phyloP scores from a whole-genome alignment of 1,284 basidiomycete genomes.

The Malassezia japonica region DNA sequence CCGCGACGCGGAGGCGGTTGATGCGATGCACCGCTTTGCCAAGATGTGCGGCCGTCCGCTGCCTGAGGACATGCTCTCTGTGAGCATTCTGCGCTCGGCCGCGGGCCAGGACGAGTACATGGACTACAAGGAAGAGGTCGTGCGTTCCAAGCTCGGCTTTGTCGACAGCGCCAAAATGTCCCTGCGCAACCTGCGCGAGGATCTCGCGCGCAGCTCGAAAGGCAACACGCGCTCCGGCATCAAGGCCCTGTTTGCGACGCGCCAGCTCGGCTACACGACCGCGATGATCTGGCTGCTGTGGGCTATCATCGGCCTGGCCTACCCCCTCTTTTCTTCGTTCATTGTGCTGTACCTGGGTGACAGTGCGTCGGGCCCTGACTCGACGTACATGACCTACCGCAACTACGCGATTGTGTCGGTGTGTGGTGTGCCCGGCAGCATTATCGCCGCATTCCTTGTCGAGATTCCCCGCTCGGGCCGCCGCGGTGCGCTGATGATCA shows the following conservation, averaged over 20 bases:
- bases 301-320: slow-evolving; percentile 45
- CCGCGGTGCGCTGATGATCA: slow-evolving; percentile 42
- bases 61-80: slow-evolving; percentile 37
- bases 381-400: slow-evolving; percentile 22
- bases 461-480: slow-evolving; percentile 42
- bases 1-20: slow-evolving; percentile 46
- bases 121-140: slow-evolving; percentile 13
- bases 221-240: slow-evolving; percentile 19
- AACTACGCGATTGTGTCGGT: slow-evolving; percentile 46
- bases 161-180: neutral
- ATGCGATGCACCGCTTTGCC: slow-evolving; percentile 37
- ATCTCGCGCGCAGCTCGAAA: neutral
- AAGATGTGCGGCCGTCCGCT: slow-evolving; percentile 34
- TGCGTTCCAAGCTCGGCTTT: slow-evolving; percentile 14
- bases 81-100: slow-evolving; percentile 40
- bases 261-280: slow-evolving; percentile 36
- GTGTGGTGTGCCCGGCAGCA: slow-evolving; percentile 44
- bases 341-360: slow-evolving; percentile 37
- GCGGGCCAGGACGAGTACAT: slow-evolving; percentile 39
- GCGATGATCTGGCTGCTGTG: slow-evolving; percentile 35
- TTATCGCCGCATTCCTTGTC: slow-evolving; percentile 43
- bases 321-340: slow-evolving; percentile 47
- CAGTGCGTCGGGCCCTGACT: slow-evolving; percentile 6
- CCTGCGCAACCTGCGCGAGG: neutral
- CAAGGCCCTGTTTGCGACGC: slow-evolving; percentile 34